Evolutionary conservation across 495 filamentous ascomycete species (phyloP).

Genomic region (Neurospora sp.): DNA sequence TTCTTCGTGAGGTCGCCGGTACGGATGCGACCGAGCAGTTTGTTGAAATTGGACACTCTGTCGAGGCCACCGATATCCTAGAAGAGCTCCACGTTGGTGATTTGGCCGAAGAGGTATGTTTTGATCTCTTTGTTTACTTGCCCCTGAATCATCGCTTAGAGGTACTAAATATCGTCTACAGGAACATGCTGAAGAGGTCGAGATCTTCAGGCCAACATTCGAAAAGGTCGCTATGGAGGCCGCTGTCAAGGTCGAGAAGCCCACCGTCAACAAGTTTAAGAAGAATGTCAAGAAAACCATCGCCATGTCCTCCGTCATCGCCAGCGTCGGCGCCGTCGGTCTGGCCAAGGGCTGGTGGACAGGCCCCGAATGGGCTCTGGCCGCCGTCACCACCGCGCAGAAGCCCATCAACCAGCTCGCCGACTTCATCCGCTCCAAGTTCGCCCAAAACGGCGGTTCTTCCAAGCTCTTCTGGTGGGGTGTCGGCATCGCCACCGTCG

Average conservation of each 20-base stretch:
- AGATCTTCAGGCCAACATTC: slow-evolving; percentile 8
- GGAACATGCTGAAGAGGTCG: slow-evolving; percentile 4
- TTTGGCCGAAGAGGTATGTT: slow-evolving; percentile 10
- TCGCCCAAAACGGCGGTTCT: slow-evolving; percentile 4
- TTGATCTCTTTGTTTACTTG: not conserved
- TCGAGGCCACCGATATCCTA: slow-evolving; percentile 34
- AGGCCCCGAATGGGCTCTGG: not conserved
- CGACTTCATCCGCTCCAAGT: not conserved
- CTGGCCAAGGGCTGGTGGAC: slow-evolving; percentile 5
- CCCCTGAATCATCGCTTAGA: not conserved
- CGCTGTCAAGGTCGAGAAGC: slow-evolving; percentile 6
- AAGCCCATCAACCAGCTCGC: not conserved
- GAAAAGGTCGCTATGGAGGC: slow-evolving; percentile 6
- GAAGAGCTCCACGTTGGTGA: slow-evolving; percentile 15
- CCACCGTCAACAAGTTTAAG: not conserved
- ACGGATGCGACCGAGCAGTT: slow-evolving; percentile 46
- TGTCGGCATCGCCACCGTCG: slow-evolving; percentile 8
- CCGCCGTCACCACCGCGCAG: not conserved
- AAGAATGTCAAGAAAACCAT: slow-evolving; percentile 28
- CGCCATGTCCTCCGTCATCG: slow-evolving; percentile 16
- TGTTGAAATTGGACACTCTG: slow-evolving; percentile 50
- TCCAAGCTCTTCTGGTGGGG: slow-evolving; percentile 17
- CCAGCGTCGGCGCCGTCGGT: slow-evolving; percentile 6
- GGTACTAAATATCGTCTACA: not conserved
- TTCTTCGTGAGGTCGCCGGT: slow-evolving; percentile 45